Base-by-base conservation (phyloP, 2,329 filamentous ascomycete species). In the Hypoxylon sp. region DNA sequence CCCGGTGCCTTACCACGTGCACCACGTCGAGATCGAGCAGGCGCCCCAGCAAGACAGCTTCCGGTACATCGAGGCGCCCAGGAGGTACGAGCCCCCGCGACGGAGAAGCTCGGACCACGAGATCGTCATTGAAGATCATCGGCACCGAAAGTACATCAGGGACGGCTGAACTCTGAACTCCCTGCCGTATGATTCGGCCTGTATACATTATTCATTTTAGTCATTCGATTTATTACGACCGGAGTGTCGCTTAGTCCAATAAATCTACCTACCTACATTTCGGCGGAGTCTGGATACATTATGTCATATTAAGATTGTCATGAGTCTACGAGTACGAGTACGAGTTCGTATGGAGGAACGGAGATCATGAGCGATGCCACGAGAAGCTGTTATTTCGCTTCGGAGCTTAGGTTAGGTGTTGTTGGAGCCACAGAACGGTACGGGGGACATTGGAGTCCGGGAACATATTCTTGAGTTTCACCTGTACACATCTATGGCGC, bases 11-110 rank as follows among this genome's bases (percentile, higher is more conserved):
- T 78, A 80, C 16, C 77, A 77, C 6, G 78, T 83, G 1, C 81
- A 80, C 16, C 78, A 82, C 4, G 80, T 77, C 3, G 77, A 79
- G 18, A 79, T 75, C 4, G 77, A 79, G n/a, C 77, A 76, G 51
- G n/a, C n/a, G n/a, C 74, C 58, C 26, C 63, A 79, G 64, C 75
- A 80, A 64, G 84, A 85, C 36, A 83, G 83, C 28, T 87, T 79
- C 70, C 82, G 85, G 5, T 86, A 86, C 69, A 79, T 87, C 50
- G 83, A 86, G 61, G 83, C 81, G 0, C 80, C 83, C 24, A 77
- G 81, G 52, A 75, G 80, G 20, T 76, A 74, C 52, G 78, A 79
- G 32, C 74, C 74, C 1, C 75, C 75, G n/a, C 66, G 73, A 14
- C 75, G 44, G 68, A 75, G 46, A 69, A 80, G 65, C 76, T 77